These are phyloP conservation scores for Podospora anserina DNA, from an alignment of 495 filamentous ascomycete genomes.

Conservation along the genomic window DNA sequence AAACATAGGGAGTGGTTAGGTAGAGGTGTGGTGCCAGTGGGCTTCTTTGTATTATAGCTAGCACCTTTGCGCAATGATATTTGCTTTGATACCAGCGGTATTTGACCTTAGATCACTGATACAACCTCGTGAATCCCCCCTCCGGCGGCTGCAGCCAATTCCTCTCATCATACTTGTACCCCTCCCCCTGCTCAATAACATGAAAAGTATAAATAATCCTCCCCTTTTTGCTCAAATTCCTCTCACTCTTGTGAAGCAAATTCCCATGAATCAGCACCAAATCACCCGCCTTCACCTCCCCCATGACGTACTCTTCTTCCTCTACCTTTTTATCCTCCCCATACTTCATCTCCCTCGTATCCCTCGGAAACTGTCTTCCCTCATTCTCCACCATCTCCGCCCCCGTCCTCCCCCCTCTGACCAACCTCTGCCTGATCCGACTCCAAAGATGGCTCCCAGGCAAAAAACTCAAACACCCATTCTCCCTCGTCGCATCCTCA, in stretches of 20 bases:
- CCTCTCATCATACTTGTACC: constrained; percentile 68
- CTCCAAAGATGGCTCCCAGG: constrained; percentile 70
- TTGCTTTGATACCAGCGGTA: not conserved
- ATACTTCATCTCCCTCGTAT: constrained; percentile 39
- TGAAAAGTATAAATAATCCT: constrained; percentile 98
- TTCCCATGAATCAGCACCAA: constrained; percentile 96
- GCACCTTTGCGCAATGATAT: not conserved
- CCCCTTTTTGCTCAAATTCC: constrained; percentile 76
- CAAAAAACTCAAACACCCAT: constrained; percentile 85
- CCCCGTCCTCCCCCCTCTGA: constrained; percentile 51
- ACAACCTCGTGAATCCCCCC: constrained; percentile 71
- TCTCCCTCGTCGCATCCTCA: constrained; percentile 79
- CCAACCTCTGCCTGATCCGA: constrained; percentile 66
- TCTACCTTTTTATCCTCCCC: constrained; percentile 40
- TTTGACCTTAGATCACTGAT: constrained; percentile 14
- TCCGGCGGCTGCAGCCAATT: constrained; percentile 91
- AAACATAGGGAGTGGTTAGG: not conserved
- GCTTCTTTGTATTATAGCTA: not conserved
- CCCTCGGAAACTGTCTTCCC: constrained; percentile 41
- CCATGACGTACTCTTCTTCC: constrained; percentile 61
- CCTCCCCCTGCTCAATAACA: constrained; percentile 78
- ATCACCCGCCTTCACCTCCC: constrained; percentile 81
- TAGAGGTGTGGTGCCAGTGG: not conserved
- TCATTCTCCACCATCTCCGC: constrained; percentile 52
- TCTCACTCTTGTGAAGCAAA: constrained; percentile 92